Evolutionary conservation across 2,329 filamentous ascomycete species (phyloP), one percentile per base, ranked within the genome.

Genomic region (Rhexocercosporidium sp.): DNA sequence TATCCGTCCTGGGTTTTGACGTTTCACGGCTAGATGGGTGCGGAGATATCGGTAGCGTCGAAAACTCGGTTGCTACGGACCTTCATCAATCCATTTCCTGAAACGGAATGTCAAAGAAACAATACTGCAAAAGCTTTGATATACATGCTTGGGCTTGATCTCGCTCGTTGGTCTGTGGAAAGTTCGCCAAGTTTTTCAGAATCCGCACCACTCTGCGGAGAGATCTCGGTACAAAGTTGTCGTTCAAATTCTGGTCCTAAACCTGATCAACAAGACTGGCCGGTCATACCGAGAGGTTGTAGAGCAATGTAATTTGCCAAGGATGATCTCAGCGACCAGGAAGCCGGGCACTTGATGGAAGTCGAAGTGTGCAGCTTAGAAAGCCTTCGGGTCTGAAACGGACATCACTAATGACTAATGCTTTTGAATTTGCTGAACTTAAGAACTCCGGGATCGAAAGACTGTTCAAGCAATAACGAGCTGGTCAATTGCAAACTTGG

Each of bases 401-500:
- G 18, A 18, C 25, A 34, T 41, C 16, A 16, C 22, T 18, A 18
- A 49, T 6, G 49, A n/a, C n/a, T n/a, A n/a, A n/a, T n/a, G n/a
- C n/a, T n/a, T n/a, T n/a, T n/a, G n/a, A n/a, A n/a, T n/a, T n/a
- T n/a, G n/a, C n/a, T n/a, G n/a, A n/a, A n/a, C n/a, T n/a, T n/a
- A n/a, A n/a, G n/a, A n/a, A n/a, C n/a, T 29, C 14, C 20, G 41
- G 37, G 7, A 14, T n/a, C 1, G 16, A 34, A 27, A 1, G 0
- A 34, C 37, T 5, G 7, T 44, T 79, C 73, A 87, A 20, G 84
- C 79, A 77, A 90, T 88, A 14, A 86, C 79, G 27, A 90, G 76
- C 31, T 81, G 81, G 34, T 87, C 83, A 61, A 89, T 80, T 1
- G 86, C 84, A 53, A 79, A 72, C 67, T 83, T 83, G 5, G 87